Evolutionary conservation across 768 basidiomycete genomes (phyloP), one percentile per base, ranked within the genome.

Genomic region (Boletus speciosus): DNA sequence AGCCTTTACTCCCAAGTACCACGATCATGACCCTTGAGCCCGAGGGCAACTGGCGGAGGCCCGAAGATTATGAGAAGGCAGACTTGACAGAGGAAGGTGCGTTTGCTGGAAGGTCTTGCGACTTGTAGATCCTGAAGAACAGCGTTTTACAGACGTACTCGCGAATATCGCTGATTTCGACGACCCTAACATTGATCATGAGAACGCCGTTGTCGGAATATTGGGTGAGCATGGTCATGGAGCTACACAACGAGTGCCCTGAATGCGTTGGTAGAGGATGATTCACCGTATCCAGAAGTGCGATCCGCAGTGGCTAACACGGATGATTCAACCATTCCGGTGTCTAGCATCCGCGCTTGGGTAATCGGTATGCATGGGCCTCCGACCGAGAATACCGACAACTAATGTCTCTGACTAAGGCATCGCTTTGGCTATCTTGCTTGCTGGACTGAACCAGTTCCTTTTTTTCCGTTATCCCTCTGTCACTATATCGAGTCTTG

Each of bases 241-340:
- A 16, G 16, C 4, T 6, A 32, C 12, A 34, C 23, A 12, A 42
- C 19, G 35, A 29, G 6, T 11, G 6, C 27, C 75, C 70, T 62
- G 21, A 54, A 6, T 39, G n/a, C 14, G 8, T 40, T 16, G 35
- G 8, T 50, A 75, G 79, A 80, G 64, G 86, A 91, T 59, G 90
- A 92, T 66, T 90, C 88, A 4, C 90, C 90, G 5, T 93, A 93
- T 65, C 87, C 87, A 6, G 90, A 93, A 66, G 88, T 90, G 14
- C 81, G 88, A 43, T 83, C 85, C 8, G 86, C 88, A 6, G 87
- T 89, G 11, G 81, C 84, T 19, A 88, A 86, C 67, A 82, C 80
- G 34, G 87, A 90, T 61, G 87, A 89, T 64, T 78, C 78, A 5
- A 69, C 70, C 35, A 86, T 88, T 73, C 85, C 85, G 1, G 77